Percentiles rank a stretch among this genome's conserved stretches.
phyloP scores from a whole-genome alignment of 2,329 filamentous ascomycete genomes.

The Sodiomyces alkalinus region DNA sequence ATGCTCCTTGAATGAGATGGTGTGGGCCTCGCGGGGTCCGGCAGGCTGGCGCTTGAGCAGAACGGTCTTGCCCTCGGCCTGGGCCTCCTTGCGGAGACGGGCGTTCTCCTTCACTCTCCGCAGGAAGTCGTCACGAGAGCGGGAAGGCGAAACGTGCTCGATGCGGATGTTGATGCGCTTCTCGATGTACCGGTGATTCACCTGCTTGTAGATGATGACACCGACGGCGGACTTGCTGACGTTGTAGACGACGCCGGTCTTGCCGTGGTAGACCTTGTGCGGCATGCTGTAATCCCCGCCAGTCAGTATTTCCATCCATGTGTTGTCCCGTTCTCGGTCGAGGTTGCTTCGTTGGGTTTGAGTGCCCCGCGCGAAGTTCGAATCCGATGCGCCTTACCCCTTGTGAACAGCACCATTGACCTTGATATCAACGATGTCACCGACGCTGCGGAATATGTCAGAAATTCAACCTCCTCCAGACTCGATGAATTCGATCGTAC shows the following conservation, averaged over 20 bases:
- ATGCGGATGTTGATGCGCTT: conserved; percentile 99
- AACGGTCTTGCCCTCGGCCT: conserved; percentile 73
- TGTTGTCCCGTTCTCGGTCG: neutral
- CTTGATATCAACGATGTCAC: conserved; percentile 98
- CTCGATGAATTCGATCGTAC: conserved; percentile 20
- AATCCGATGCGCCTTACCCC: conserved; percentile 52
- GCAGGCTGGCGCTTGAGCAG: conserved; percentile 85
- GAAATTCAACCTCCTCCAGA: conserved; percentile 10
- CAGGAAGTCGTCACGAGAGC: conserved; percentile 94
- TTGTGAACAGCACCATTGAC: conserved; percentile 97
- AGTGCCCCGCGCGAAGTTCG: neutral
- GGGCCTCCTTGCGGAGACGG: conserved; percentile 81
- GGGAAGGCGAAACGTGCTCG: conserved; percentile 90
- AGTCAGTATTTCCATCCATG: conserved; percentile 11
- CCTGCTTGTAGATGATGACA: conserved; percentile 99
- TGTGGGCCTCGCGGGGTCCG: conserved; percentile 66
- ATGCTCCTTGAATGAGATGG: conserved; percentile 67
- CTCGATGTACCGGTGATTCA: conserved; percentile 99
- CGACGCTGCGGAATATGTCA: conserved; percentile 52
- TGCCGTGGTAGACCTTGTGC: conserved; percentile 99
- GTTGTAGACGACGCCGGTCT: conserved; percentile 98
- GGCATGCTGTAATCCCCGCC: conserved; percentile 57
- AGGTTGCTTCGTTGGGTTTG: conserved; percentile 1
- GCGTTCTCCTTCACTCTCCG: conserved; percentile 94
- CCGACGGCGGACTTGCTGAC: conserved; percentile 96